Evolutionary conservation across 2,329 filamentous ascomycete species (phyloP).

Genomic region (Aureobasidium sp.): DNA sequence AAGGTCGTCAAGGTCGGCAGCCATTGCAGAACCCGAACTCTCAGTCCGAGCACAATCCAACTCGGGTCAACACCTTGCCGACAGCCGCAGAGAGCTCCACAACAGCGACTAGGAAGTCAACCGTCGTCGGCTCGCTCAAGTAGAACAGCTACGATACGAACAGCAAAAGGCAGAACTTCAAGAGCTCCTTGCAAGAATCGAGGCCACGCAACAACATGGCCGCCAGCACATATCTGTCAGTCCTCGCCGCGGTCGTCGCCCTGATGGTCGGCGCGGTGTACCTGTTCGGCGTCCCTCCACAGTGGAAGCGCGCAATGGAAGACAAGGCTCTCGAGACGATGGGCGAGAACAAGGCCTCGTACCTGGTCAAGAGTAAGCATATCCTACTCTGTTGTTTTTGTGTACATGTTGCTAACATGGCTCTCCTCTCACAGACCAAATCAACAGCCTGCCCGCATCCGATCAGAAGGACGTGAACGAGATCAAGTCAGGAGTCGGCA

Average conservation of each 20-base stretch:
- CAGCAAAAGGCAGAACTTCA: not conserved
- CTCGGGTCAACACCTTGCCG: not conserved
- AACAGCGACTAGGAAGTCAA: not conserved
- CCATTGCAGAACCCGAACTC: not conserved
- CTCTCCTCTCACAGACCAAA: conserved; percentile 19
- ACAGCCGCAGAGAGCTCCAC: not conserved
- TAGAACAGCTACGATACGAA: not conserved
- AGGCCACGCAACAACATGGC: conserved; percentile 20
- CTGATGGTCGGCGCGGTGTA: conserved; percentile 35
- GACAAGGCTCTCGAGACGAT: conserved; percentile 43
- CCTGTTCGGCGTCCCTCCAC: conserved; percentile 42
- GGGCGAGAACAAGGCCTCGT: conserved; percentile 44
- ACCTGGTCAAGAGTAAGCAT: conserved; percentile 25
- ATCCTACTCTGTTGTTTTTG: not conserved
- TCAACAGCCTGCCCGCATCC: conserved; percentile 24
- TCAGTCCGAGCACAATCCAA: not conserved
- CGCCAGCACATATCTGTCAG: conserved; percentile 21
- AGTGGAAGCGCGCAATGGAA: conserved; percentile 42
- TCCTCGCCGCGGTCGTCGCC: conserved; percentile 31
- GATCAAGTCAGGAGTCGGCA: conserved; percentile 28
- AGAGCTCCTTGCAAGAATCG: not conserved
- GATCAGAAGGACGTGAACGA: conserved; percentile 31
- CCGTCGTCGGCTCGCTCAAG: not conserved
- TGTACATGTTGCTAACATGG: not conserved
- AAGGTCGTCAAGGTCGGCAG: not conserved